phyloP scores from a whole-genome alignment of 2,329 filamentous ascomycete species.

The Diplocarpon mali region DNA sequence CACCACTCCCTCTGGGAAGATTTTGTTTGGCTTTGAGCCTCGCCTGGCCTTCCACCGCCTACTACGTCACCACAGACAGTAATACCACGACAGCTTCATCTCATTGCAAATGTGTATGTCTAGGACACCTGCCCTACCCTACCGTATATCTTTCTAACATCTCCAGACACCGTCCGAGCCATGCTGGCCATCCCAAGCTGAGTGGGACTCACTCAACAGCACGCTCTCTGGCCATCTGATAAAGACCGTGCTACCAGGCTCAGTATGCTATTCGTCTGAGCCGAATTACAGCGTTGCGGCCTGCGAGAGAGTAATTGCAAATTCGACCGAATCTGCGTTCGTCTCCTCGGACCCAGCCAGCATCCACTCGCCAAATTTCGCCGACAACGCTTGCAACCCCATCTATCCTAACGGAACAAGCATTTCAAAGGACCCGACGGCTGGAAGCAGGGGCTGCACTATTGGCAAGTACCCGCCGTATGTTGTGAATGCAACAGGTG shows the following conservation, averaged over 20 bases:
- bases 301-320: slow-evolving; percentile 27
- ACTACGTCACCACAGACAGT: no score
- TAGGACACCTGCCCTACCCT: no score
- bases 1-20: no score
- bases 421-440: no score
- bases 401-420: slow-evolving; percentile 9
- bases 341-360: slow-evolving; percentile 31
- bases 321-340: slow-evolving; percentile 29
- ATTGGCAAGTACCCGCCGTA: slow-evolving; percentile 31
- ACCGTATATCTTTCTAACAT: no score
- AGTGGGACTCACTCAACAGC: slow-evolving; percentile 37
- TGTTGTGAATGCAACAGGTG: slow-evolving; percentile 26
- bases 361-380: slow-evolving; percentile 32
- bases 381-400: slow-evolving; percentile 41
- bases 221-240: slow-evolving; percentile 34
- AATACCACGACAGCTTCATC: no score
- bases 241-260: slow-evolving; percentile 33
- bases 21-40: no score
- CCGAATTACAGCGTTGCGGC: slow-evolving; percentile 24
- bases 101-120: no score
- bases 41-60: no score
- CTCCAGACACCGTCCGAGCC: no score
- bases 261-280: slow-evolving; percentile 33
- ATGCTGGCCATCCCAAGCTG: slow-evolving; percentile 36
- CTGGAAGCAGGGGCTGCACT: slow-evolving; percentile 28